A percentile compares a stretch with the other conserved stretches of the same genome.
These are phyloP conservation scores for Suillus lakei DNA, from an alignment of 768 basidiomycete genomes.

Conservation along the genomic window DNA sequence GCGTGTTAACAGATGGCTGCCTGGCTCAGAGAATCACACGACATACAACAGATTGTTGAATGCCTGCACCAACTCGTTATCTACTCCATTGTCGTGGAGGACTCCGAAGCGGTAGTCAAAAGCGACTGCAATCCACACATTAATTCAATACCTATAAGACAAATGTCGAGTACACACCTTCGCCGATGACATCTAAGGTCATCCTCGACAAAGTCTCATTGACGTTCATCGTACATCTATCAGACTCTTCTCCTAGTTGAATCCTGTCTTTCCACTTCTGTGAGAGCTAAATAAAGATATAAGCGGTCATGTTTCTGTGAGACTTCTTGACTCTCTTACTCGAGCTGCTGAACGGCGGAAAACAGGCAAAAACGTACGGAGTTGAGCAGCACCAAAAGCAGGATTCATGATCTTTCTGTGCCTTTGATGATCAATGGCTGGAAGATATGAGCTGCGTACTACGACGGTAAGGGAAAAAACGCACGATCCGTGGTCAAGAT, in stretches of 20 bases:
- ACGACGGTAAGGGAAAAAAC: conserved; percentile 2
- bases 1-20: neutral
- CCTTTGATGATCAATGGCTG: conserved; percentile 29
- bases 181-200: conserved; percentile 35
- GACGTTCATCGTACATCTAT: conserved; percentile 23
- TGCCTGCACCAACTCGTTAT: conserved; percentile 19
- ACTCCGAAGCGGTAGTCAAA: conserved; percentile 30
- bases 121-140: conserved; percentile 17
- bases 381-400: conserved; percentile 30
- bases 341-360: conserved; percentile 27
- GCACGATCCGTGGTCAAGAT: conserved; percentile 22
- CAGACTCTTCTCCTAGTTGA: conserved; percentile 6
- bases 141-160: neutral
- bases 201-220: conserved; percentile 22
- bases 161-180: conserved; percentile 19
- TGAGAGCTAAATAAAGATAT: conserved; percentile 22
- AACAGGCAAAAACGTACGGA: conserved; percentile 28
- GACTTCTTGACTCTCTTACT: conserved; percentile 13
- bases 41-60: conserved; percentile 24
- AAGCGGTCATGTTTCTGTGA: neutral
- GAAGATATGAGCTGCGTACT: neutral
- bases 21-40: neutral
- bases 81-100: conserved; percentile 13
- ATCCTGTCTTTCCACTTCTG: conserved; percentile 29
- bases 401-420: conserved; percentile 36